Percentiles rank a stretch among this genome's conserved stretches.
Evolutionary conservation across 2,329 filamentous ascomycete species (phyloP).

Genomic region (Alternaria atra): DNA sequence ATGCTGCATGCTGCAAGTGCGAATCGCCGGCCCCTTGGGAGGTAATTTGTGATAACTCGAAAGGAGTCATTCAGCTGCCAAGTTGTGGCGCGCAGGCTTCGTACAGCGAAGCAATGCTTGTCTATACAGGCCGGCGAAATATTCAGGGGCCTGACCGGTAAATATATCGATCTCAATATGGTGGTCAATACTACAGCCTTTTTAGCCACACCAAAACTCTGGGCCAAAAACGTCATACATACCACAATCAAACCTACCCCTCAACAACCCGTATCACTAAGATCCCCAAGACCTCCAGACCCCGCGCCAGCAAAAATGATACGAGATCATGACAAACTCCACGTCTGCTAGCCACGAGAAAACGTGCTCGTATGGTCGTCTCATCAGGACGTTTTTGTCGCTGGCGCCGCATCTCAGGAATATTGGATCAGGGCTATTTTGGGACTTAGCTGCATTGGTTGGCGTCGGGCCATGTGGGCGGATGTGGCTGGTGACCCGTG

Average conservation of each 20-base stretch:
- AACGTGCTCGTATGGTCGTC: conserved; percentile 16
- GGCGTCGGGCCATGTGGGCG: not conserved
- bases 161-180: not conserved
- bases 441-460: conserved; percentile 7
- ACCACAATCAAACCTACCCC: not conserved
- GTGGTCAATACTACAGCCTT: not conserved
- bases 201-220: not conserved
- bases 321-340: not conserved
- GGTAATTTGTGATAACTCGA: not conserved
- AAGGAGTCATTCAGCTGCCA: conserved; percentile 4
- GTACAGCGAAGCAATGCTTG: conserved; percentile 1
- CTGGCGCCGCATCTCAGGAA: conserved; percentile 6
- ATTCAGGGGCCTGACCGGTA: not conserved
- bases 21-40: not conserved
- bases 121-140: not conserved
- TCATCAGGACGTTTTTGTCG: conserved; percentile 9
- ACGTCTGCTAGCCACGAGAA: not conserved
- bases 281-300: not conserved
- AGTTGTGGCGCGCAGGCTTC: conserved; percentile 4
- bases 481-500: conserved; percentile 16
- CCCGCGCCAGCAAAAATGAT: not conserved
- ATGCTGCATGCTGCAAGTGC: not conserved
- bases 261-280: not conserved
- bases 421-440: conserved; percentile 20
- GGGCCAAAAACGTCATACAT: not conserved